Conservation (phyloP, 345 rosid species). For the Camelina neglecta region DNA sequence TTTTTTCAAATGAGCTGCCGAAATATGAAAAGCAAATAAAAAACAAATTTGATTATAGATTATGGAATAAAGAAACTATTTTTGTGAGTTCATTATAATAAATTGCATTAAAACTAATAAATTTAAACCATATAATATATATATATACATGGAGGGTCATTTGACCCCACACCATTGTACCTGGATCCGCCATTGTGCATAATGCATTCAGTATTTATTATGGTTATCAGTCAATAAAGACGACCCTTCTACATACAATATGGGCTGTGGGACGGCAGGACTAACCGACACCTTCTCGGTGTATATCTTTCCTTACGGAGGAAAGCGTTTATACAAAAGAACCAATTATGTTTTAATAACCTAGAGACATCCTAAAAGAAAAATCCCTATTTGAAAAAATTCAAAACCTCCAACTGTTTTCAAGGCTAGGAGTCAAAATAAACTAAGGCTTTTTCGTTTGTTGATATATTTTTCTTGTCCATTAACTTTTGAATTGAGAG, state of each 20-base stretch:
- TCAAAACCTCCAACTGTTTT: neutral
- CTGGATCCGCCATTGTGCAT: no score
- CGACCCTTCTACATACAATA: slow-evolving; percentile 26
- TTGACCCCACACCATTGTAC: no score
- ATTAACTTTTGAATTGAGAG: neutral
- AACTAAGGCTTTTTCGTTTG: neutral
- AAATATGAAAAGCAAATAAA: no score
- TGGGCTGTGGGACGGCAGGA: slow-evolving; percentile 5
- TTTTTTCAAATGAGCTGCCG: no score
- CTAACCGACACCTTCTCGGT: slow-evolving; percentile 29
- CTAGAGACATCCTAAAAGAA: neutral
- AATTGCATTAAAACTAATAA: no score
- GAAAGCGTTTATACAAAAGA: neutral
- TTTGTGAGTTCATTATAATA: no score
- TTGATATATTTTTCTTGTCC: neutral
- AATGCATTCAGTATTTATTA: slow-evolving; percentile 12
- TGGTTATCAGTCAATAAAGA: slow-evolving; percentile 14
- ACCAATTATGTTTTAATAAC: neutral
- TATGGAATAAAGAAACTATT: no score
- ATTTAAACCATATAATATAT: no score
- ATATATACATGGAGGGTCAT: no score
- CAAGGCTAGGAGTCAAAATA: neutral
- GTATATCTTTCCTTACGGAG: neutral
- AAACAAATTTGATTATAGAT: no score
- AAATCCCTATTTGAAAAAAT: neutral